Conservation (phyloP, 768 basidiomycete species). For the Galerina sulciceps region DNA sequence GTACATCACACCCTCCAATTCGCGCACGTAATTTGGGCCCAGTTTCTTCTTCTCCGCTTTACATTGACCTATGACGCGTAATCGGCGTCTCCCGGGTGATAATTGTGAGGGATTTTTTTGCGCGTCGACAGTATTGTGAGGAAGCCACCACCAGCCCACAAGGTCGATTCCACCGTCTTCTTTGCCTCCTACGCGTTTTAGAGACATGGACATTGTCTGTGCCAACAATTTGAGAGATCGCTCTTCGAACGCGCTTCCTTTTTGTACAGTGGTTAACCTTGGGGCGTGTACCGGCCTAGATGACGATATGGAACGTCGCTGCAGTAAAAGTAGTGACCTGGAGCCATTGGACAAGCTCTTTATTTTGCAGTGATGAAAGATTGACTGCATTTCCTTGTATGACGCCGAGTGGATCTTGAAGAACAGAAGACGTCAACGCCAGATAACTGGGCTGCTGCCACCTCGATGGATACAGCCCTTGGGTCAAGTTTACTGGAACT, state of each 20-base stretch:
- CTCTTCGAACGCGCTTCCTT: conserved; percentile 78
- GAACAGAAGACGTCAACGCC: too few species aligned
- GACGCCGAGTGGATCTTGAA: too few species aligned
- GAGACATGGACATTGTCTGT: conserved; percentile 75
- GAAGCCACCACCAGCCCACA: conserved; percentile 91
- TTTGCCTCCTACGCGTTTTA: conserved; percentile 80
- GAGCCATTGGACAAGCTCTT: neutral
- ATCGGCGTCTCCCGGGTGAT: conserved; percentile 40
- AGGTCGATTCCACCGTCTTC: conserved; percentile 92
- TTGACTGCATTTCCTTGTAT: neutral
- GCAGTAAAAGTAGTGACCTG: neutral
- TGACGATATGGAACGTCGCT: neutral
- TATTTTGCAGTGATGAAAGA: neutral
- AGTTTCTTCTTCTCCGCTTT: conserved; percentile 88
- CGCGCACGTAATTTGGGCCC: conserved; percentile 81
- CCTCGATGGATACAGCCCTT: too few species aligned
- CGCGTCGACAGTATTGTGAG: conserved; percentile 7
- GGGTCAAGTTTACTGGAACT: too few species aligned
- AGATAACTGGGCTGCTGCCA: too few species aligned
- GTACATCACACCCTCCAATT: conserved; percentile 87
- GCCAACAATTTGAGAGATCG: conserved; percentile 66
- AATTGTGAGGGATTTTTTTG: neutral
- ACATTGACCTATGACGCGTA: conserved; percentile 87
- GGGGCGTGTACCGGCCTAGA: neutral
- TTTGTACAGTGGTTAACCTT: conserved; percentile 56